These are phyloP conservation scores for Penicillium herquei DNA, from an alignment of 495 filamentous ascomycete species.

Conservation along the genomic window DNA sequence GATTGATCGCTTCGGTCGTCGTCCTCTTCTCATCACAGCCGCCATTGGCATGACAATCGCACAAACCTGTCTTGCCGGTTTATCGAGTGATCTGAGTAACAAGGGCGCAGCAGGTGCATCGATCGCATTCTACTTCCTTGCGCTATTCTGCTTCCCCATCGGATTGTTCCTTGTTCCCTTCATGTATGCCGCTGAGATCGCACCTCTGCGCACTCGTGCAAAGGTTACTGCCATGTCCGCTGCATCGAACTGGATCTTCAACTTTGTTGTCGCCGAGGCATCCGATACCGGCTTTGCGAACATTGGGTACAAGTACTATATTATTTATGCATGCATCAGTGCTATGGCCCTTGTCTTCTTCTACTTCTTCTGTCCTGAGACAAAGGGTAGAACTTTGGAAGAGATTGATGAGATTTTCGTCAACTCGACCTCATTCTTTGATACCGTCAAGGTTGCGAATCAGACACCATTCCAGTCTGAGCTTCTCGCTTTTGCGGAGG, in stretches of 20 bases:
- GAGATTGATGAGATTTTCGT: slow-evolving; percentile 51
- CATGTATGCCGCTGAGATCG: slow-evolving; percentile 69
- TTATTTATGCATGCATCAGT: slow-evolving; percentile 48
- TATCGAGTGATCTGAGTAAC: slow-evolving; percentile 29
- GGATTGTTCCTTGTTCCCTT: slow-evolving; percentile 64
- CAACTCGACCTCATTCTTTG: slow-evolving; percentile 35
- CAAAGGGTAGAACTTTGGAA: slow-evolving; percentile 45
- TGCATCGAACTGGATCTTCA: slow-evolving; percentile 31
- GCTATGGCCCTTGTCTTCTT: slow-evolving; percentile 30
- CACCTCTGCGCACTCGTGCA: slow-evolving; percentile 61
- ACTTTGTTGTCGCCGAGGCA: slow-evolving; percentile 31
- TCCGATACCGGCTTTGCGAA: slow-evolving; percentile 27
- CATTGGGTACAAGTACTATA: slow-evolving; percentile 49
- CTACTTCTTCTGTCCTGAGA: slow-evolving; percentile 45
- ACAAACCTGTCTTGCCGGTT: slow-evolving; percentile 56
- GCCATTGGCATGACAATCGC: slow-evolving; percentile 56
- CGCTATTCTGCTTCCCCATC: slow-evolving; percentile 64
- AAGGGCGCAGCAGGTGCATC: slow-evolving; percentile 31
- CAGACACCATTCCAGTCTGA: slow-evolving; percentile 22
- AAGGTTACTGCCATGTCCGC: slow-evolving; percentile 47
- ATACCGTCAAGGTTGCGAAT: slow-evolving; percentile 19
- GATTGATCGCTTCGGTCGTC: slow-evolving; percentile 28
- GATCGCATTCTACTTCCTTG: slow-evolving; percentile 58
- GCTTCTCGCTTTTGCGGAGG: slow-evolving; percentile 12
- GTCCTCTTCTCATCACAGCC: slow-evolving; percentile 61